Evolutionary conservation across 2,329 filamentous ascomycete species (phyloP).

Genomic region (Penicillium olsonii): DNA sequence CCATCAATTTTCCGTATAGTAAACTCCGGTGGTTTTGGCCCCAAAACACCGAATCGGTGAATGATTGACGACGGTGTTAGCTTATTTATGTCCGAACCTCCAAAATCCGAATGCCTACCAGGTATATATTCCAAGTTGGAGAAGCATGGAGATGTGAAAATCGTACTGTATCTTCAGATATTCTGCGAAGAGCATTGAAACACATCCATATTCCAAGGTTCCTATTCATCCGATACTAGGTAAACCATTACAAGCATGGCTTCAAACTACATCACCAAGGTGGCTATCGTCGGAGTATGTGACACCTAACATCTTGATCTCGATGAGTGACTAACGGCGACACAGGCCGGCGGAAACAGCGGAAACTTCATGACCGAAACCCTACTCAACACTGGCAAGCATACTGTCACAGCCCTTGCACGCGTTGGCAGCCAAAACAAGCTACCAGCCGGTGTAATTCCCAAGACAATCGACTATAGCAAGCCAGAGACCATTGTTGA

Average conservation of each 20-base stretch:
- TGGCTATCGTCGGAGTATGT: conserved; percentile 16
- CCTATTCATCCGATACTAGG: too few species aligned
- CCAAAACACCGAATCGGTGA: too few species aligned
- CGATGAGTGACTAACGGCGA: neutral
- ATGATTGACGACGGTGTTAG: neutral
- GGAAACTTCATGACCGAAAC: conserved; percentile 11
- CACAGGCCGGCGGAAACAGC: conserved; percentile 14
- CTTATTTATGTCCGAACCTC: neutral
- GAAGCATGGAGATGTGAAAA: too few species aligned
- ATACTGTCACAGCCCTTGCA: conserved; percentile 14
- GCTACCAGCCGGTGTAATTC: conserved; percentile 43
- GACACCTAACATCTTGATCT: neutral
- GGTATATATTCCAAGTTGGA: too few species aligned
- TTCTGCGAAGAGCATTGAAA: too few species aligned
- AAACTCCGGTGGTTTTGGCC: neutral
- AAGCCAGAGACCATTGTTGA: conserved; percentile 42
- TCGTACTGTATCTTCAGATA: too few species aligned
- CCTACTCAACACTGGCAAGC: conserved; percentile 11
- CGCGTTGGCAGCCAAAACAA: conserved; percentile 6
- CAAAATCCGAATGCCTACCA: neutral
- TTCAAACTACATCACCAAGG: conserved; percentile 14
- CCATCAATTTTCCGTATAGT: too few species aligned
- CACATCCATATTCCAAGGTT: too few species aligned
- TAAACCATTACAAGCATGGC: neutral
- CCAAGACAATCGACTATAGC: conserved; percentile 44